Conservation (phyloP, 192 early-diverging fungal genomes). For the Coemansia sp. region DNA sequence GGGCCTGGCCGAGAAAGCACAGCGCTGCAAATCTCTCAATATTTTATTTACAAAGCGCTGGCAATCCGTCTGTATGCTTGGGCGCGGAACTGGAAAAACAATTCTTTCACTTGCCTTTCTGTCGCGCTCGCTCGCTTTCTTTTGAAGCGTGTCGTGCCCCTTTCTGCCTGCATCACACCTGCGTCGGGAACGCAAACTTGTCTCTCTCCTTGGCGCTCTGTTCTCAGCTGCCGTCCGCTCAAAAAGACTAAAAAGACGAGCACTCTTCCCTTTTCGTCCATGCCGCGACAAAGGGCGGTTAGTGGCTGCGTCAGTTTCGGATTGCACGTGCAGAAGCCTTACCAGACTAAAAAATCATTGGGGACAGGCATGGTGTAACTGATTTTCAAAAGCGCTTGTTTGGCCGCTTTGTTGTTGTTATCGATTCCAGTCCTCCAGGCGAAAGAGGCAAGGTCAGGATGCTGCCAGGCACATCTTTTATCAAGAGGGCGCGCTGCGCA, state of each 20-base stretch:
- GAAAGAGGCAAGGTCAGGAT: no score
- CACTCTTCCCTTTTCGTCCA: no score
- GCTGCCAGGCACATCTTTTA: not conserved
- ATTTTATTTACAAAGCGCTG: not conserved
- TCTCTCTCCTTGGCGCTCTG: not conserved
- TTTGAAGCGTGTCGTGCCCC: not conserved
- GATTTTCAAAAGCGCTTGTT: no score
- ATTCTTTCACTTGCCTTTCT: not conserved
- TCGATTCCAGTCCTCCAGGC: no score
- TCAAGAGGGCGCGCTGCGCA: no score
- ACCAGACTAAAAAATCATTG: no score
- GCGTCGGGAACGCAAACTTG: not conserved
- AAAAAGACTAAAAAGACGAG: constrained; percentile 2
- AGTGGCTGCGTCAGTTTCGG: no score
- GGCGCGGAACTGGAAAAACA: not conserved
- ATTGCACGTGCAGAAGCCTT: no score
- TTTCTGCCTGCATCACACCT: not conserved
- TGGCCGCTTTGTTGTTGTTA: no score
- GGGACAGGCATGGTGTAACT: no score
- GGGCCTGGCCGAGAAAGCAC: not conserved
- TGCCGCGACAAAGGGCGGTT: no score
- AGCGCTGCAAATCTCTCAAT: not conserved
- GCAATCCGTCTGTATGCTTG: not conserved
- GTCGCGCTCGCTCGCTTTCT: not conserved
- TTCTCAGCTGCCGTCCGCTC: not conserved